Conservation (phyloP, 2,329 filamentous ascomycete genomes). For the Aspergillus ruber region DNA sequence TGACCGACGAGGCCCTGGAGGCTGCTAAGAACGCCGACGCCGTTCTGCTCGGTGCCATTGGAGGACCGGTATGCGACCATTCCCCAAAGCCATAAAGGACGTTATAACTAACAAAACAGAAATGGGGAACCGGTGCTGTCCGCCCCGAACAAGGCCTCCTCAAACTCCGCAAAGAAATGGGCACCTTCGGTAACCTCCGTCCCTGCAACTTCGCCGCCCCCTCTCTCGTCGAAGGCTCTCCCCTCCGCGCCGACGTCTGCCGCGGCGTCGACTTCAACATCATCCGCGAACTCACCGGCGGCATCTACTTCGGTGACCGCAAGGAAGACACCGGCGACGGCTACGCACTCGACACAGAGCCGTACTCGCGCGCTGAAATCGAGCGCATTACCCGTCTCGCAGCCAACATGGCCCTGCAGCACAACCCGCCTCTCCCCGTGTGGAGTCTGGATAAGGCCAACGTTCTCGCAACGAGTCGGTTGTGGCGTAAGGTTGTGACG, state of each 20-base stretch:
- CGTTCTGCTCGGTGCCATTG: slow-evolving; percentile 86
- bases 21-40: slow-evolving; percentile 83
- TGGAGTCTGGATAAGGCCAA: slow-evolving; percentile 95
- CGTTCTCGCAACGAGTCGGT: slow-evolving; percentile 78
- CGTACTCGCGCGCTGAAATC: slow-evolving; percentile 77
- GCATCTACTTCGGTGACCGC: slow-evolving; percentile 91
- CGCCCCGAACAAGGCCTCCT: slow-evolving; percentile 91
- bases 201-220: slow-evolving; percentile 94
- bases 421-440: slow-evolving; percentile 69
- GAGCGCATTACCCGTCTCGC: slow-evolving; percentile 81
- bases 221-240: slow-evolving; percentile 73
- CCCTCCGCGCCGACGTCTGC: slow-evolving; percentile 79
- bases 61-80: slow-evolving; percentile 62
- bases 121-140: slow-evolving; percentile 88
- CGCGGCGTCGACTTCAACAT: slow-evolving; percentile 86
- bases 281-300: slow-evolving; percentile 83
- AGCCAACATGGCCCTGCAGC: slow-evolving; percentile 70
- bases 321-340: slow-evolving; percentile 68
- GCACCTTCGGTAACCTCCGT: slow-evolving; percentile 88
- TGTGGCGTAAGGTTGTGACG: slow-evolving; percentile 83
- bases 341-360: slow-evolving; percentile 76
- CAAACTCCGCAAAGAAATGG: slow-evolving; percentile 84
- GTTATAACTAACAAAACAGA: slow-evolving; percentile 32
- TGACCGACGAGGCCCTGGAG: slow-evolving; percentile 75
- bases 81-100: background rate